Conservation (phyloP, 768 basidiomycete genomes). For the Termitomyces heimii region DNA sequence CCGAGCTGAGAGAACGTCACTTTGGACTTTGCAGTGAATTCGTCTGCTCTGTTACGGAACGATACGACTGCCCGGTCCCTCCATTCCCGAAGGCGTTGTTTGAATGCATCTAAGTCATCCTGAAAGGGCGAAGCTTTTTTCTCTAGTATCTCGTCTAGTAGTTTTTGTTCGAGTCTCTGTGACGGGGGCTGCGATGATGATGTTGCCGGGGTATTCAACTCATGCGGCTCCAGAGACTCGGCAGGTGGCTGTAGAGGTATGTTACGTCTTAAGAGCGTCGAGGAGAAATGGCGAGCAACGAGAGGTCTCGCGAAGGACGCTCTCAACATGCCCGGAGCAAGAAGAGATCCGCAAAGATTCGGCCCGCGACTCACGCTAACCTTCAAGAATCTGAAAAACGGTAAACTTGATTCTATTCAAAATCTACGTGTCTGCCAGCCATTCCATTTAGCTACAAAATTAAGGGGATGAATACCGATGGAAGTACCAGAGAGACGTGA, state of each 20-base stretch:
- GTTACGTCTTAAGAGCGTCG: slow-evolving; percentile 24
- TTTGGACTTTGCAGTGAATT: slow-evolving; percentile 50
- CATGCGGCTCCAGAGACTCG: neutral
- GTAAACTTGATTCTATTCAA: slow-evolving; percentile 8
- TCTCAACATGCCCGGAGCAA: slow-evolving; percentile 25
- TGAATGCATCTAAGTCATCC: slow-evolving; percentile 31
- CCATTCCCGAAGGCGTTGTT: slow-evolving; percentile 44
- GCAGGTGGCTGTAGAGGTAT: slow-evolving; percentile 13
- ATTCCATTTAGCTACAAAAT: slow-evolving; percentile 13
- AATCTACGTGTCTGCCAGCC: slow-evolving; percentile 9
- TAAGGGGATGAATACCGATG: slow-evolving; percentile 11
- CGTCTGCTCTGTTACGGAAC: slow-evolving; percentile 51
- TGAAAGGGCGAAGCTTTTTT: slow-evolving; percentile 10
- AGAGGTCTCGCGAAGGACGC: slow-evolving; percentile 23
- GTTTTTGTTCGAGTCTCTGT: slow-evolving; percentile 5
- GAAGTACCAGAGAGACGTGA: slow-evolving; percentile 4
- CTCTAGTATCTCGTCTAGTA: slow-evolving; percentile 2
- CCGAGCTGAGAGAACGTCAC: slow-evolving; percentile 70
- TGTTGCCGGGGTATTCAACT: slow-evolving; percentile 9
- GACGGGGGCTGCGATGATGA: slow-evolving; percentile 2
- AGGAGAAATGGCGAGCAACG: slow-evolving; percentile 24
- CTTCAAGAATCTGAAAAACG: neutral
- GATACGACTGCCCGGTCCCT: slow-evolving; percentile 35
- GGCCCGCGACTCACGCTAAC: neutral
- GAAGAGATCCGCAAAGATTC: neutral